These are phyloP conservation scores for Candida saitoana DNA, from an alignment of 805 yeast species.

Conservation along the genomic window DNA sequence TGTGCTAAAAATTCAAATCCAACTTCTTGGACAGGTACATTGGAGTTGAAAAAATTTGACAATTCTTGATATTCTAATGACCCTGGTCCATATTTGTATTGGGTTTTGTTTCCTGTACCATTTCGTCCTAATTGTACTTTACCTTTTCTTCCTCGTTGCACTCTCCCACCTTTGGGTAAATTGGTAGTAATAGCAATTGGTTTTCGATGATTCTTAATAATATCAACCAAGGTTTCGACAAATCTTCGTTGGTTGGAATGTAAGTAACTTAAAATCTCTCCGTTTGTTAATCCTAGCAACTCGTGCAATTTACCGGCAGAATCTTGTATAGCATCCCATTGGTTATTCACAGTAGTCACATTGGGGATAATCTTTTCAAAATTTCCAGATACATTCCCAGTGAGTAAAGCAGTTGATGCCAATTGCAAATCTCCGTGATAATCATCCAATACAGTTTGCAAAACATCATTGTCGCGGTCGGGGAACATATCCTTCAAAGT, in stretches of 20 bases:
- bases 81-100: conserved; percentile 14
- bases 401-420: conserved; percentile 10
- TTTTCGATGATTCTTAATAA: conserved; percentile 19
- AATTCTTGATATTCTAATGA: conserved; percentile 30
- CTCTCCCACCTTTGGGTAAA: conserved; percentile 25
- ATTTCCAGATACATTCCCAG: conserved; percentile 1
- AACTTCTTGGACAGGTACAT: conserved; percentile 36
- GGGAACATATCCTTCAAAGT: conserved; percentile 46
- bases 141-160: conserved; percentile 22
- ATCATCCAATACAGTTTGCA: conserved; percentile 26
- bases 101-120: not conserved
- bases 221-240: conserved; percentile 32
- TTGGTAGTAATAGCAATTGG: not conserved
- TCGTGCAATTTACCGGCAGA: conserved; percentile 16
- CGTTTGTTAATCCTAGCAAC: conserved; percentile 14
- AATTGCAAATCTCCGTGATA: conserved; percentile 24
- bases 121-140: conserved; percentile 1
- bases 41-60: conserved; percentile 26
- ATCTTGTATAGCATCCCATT: conserved; percentile 13
- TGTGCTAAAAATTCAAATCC: conserved; percentile 17
- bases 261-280: conserved; percentile 16
- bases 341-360: not conserved
- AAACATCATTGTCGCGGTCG: conserved; percentile 21
- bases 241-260: conserved; percentile 24
- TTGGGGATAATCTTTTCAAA: not conserved